Base-by-base conservation (phyloP, 768 basidiomycete genomes). In the Leccinum broughii region DNA sequence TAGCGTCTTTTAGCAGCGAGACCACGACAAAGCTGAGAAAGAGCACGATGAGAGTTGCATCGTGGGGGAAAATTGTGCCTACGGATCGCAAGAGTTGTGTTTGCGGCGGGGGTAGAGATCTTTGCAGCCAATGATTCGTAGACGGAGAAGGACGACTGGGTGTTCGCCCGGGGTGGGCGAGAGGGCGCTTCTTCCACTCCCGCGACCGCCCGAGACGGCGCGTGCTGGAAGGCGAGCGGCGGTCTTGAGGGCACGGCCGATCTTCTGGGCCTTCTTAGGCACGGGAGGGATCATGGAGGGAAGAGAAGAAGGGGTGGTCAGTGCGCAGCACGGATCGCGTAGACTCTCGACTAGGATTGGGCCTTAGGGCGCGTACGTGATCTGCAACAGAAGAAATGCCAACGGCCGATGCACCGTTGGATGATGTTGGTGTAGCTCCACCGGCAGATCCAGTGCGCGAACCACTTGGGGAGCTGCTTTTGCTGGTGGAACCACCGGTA, bases 71-170 rank as follows among this genome's bases (percentile, higher is more conserved):
- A 55, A 51, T 17, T 51, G 22, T 17, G 81, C 90, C 70, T 68
- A 93, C 85, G 92, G 91, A 72, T 93, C 92, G 67, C 87, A 89
- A 37, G 76, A 80, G n/a, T 86, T 85, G 64, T 83, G 85, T 51
- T 83, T 82, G 69, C 89, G 85, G 66, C 87, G 89, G 8, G 86
- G 77, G 20, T 82, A 71, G 30, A 93, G 77, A 56, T 83, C 78
- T 20, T 74, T 81, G 68, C 90, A 90, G 4, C 83, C 80, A 5
- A 91, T 57, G 17, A 93, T 80, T 69, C 90, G 89, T 1, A 93
- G 77, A 22, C 88, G 78, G 35, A 92, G 80, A 26, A 87, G 65
- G 35, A 88, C 87, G 58, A 89, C 68, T 1, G 92, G 89, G 0
- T 74, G 74, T 70, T 93, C 91, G 17, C 88, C 88, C 0, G 81